Evolutionary conservation across 1,284 basidiomycete species (phyloP), one percentile per base, ranked within the genome.

Genomic region (Coniferiporia sulphurascens): DNA sequence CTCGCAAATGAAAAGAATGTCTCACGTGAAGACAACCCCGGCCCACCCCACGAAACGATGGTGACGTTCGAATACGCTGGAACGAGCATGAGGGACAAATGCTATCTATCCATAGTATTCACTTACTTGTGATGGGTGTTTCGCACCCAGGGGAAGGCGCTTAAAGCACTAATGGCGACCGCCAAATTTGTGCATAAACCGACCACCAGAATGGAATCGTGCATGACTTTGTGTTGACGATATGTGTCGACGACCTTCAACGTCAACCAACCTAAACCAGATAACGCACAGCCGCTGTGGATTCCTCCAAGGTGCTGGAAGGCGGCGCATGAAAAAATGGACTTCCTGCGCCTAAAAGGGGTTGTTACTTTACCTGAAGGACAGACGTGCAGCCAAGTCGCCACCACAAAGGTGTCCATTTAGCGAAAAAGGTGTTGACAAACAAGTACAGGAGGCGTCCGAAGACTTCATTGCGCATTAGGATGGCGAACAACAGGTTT

Each of bases 31-130:
- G 32, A 62, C 46, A 46, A 59, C 59, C 22, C 58, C 61, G n/a
- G 79, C 73, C 88, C 89, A 91, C 44, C 88, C 89, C 55, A 85
- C 77, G 70, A 90, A 90, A 22, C 89, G 83, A 70, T 90, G 87
- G 62, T 86, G 81, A 52, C 85, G 79, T 69, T 90, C 88, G 66
- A 89, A 89, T 27, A 86, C 78, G 67, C 85, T 87, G 61, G 38
- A 12, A 8, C 38, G 38, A 41, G 15, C 9, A 10, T 41, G 12
- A 41, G 38, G 12, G 38, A 41, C 38, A 15, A 8, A 3, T 8
- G 9, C 15, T 12, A 41, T 41, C 2, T 12, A 41, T 10, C 12
- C 38, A 41, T 12, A 41, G 38, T 41, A 3, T 15, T 8, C 22
- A 72, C 82, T 68, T 68, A 89, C 86, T 90, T 89, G 74, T 90